phyloP scores from a whole-genome alignment of 1,284 basidiomycete genomes.

The Moesziomyces sp. region DNA sequence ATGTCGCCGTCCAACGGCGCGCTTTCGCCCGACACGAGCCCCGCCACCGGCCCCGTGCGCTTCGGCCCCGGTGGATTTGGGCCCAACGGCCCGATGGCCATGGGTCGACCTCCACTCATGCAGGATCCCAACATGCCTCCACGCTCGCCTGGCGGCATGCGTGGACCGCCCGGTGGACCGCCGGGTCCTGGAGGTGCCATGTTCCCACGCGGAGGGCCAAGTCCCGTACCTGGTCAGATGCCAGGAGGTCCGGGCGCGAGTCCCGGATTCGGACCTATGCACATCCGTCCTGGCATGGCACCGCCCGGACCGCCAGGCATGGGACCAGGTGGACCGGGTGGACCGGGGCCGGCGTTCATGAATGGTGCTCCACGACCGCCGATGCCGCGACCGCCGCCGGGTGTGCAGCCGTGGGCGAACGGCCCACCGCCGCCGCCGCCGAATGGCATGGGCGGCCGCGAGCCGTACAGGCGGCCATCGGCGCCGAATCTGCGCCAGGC shows the following conservation, averaged over 20 bases:
- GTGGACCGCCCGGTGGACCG: conserved; percentile 15
- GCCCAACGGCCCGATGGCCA: conserved; percentile 19
- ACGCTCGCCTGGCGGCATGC: conserved; percentile 26
- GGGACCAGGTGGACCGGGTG: conserved; percentile 31
- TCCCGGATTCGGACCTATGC: conserved; percentile 32
- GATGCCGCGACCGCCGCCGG: conserved; percentile 31
- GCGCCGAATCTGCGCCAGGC: conserved; percentile 56
- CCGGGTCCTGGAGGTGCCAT: conserved; percentile 19
- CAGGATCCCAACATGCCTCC: conserved; percentile 43
- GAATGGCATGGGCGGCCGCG: conserved; percentile 25
- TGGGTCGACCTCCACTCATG: conserved; percentile 48
- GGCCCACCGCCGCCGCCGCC: conserved; percentile 22
- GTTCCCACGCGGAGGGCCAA: conserved; percentile 40
- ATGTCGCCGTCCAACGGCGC: conserved; percentile 32
- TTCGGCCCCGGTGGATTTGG: conserved; percentile 25
- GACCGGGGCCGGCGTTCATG: conserved; percentile 35
- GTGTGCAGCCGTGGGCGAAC: conserved; percentile 8
- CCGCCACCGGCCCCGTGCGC: conserved; percentile 32
- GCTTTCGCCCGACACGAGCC: conserved; percentile 46
- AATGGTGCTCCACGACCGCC: conserved; percentile 35
- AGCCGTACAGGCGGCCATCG: conserved; percentile 42
- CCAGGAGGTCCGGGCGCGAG: conserved; percentile 21
- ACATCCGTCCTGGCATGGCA: conserved; percentile 29
- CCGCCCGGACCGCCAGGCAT: conserved; percentile 7
- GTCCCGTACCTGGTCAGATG: conserved; percentile 39